A percentile compares a stretch with the other conserved stretches of the same genome.
Conservation (phyloP, 192 early-diverging fungal genomes). For the Coemansia sp. region DNA sequence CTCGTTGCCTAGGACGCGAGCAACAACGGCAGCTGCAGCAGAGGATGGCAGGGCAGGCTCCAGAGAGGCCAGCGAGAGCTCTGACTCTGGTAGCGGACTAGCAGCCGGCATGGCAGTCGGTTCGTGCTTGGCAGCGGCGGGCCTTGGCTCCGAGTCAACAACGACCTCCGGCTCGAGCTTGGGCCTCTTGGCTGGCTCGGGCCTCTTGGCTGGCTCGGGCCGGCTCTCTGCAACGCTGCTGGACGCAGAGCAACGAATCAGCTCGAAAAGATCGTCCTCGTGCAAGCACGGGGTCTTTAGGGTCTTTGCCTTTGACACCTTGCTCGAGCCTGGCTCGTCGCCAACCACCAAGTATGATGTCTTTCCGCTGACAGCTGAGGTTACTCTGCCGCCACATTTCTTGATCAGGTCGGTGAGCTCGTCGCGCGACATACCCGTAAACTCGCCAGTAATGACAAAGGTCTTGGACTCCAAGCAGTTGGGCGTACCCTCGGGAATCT, state of each 20-base stretch:
- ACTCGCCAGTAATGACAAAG: conserved; percentile 96
- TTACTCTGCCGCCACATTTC: conserved; percentile 85
- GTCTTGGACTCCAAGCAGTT: conserved; percentile 71
- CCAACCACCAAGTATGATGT: conserved; percentile 90
- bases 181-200: neutral
- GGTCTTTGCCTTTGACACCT: conserved; percentile 77
- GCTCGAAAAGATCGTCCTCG: conserved; percentile 83
- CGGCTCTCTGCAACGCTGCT: neutral
- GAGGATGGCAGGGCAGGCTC: conserved; percentile 4
- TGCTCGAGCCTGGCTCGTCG: conserved; percentile 82
- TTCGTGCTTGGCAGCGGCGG: neutral
- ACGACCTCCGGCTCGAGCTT: neutral
- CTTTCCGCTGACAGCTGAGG: conserved; percentile 72
- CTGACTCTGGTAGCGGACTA: neutral
- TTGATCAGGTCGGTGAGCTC: conserved; percentile 84
- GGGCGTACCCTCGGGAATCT: conserved; percentile 71
- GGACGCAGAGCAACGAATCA: conserved; percentile 65
- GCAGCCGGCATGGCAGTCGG: conserved; percentile 15
- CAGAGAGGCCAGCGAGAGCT: conserved; percentile 1
- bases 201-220: neutral
- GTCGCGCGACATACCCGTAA: conserved; percentile 73
- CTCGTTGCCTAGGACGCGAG: conserved; percentile 13
- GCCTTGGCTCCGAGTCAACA: neutral
- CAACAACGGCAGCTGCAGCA: neutral
- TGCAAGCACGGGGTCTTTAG: conserved; percentile 71